Evolutionary conservation across 163 green algal species (phyloP).

Genomic region (Scenedesmus sp.): DNA sequence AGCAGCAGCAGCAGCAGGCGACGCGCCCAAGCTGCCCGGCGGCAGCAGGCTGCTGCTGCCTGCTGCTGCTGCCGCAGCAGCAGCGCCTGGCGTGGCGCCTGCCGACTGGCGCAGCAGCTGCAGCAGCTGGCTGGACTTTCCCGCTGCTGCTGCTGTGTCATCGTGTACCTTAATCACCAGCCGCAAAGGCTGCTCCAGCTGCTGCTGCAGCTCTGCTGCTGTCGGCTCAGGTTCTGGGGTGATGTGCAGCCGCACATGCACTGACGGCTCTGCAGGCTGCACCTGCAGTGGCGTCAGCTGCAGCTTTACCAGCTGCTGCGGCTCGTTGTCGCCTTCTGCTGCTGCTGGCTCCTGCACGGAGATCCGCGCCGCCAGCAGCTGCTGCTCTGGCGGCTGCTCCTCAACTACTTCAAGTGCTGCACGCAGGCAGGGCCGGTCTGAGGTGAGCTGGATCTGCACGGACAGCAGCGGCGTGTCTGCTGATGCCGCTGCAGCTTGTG

Average conservation of each 20-base stretch:
- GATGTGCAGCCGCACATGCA: background rate
- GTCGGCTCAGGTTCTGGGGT: background rate
- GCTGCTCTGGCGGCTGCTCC: background rate
- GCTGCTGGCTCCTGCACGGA: background rate
- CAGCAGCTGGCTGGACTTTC: background rate
- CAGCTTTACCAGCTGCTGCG: background rate
- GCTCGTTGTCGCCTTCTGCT: background rate
- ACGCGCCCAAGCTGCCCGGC: background rate
- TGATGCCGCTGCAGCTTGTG: background rate
- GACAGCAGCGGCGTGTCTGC: background rate
- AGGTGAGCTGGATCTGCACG: conserved; percentile 1
- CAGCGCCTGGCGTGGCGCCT: background rate
- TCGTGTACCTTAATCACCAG: background rate
- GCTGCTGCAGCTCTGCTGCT: conserved; percentile 11
- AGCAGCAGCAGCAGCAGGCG: conserved; percentile 11
- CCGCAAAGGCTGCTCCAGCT: conserved; percentile 6
- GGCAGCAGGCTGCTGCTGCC: background rate
- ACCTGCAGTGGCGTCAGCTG: background rate
- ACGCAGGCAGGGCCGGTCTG: background rate
- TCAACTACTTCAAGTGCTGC: conserved; percentile 6
- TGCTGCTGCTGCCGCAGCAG: background rate
- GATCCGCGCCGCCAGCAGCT: background rate
- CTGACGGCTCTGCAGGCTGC: background rate
- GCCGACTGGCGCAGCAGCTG: conserved; percentile 10
- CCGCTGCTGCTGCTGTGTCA: background rate